Conservation (phyloP, 257 asterid genomes). For the Ocimum tenuiflorum region DNA sequence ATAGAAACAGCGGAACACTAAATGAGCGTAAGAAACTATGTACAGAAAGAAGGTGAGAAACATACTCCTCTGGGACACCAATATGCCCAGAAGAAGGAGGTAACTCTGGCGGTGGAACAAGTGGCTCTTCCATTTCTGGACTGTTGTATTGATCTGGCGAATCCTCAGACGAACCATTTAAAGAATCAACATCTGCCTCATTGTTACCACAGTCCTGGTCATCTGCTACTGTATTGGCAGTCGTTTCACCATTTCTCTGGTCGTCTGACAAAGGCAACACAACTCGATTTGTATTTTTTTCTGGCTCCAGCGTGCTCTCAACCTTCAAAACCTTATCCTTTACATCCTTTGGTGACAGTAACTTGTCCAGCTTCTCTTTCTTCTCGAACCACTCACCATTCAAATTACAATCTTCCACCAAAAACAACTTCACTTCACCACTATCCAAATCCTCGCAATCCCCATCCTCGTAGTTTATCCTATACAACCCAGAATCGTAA, state of each 20-base stretch:
- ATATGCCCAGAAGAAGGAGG: conserved; percentile 79
- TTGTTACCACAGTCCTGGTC: conserved; percentile 23
- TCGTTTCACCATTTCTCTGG: conserved; percentile 23
- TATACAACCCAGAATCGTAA: conserved; percentile 64
- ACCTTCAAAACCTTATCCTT: conserved; percentile 22
- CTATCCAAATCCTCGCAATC: conserved; percentile 75
- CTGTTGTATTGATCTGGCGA: conserved; percentile 27
- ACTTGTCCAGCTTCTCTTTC: conserved; percentile 49
- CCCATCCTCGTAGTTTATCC: conserved; percentile 79
- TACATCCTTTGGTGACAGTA: conserved; percentile 29
- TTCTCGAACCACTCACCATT: conserved; percentile 55
- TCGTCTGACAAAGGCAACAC: conserved; percentile 16
- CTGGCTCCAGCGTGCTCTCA: conserved; percentile 18
- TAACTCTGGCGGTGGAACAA: conserved; percentile 63
- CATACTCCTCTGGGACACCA: conserved; percentile 65
- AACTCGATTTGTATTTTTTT: conserved; percentile 1
- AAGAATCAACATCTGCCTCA: conserved; percentile 31
- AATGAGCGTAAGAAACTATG: conserved; percentile 69
- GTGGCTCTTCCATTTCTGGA: conserved; percentile 38
- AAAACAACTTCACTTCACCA: conserved; percentile 41
- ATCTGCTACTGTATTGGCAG: conserved; percentile 18
- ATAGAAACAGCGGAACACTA: conserved; percentile 58
- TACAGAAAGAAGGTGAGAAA: conserved; percentile 66
- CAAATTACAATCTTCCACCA: conserved; percentile 54
- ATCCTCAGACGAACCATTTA: conserved; percentile 47